Conservation (phyloP, 2,329 filamentous ascomycete genomes). For the Fusarium lyarnte region DNA sequence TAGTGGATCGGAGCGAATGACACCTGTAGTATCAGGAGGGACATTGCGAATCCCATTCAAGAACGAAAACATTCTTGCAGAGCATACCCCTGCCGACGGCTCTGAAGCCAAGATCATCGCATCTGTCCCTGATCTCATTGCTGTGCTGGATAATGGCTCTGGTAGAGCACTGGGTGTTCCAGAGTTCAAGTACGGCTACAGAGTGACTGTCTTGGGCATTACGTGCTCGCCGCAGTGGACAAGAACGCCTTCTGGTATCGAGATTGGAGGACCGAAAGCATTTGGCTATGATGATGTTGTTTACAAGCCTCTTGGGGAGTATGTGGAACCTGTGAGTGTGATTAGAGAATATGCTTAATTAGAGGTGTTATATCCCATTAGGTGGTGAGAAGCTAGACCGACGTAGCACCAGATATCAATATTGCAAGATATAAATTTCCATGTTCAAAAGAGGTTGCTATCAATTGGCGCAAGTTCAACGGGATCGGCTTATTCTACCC, state of each 20-base stretch:
- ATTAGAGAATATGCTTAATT: not conserved
- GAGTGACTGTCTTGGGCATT: constrained; percentile 11
- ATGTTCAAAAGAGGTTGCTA: too few relatives aligned
- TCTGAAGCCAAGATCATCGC: not conserved
- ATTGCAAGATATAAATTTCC: too few relatives aligned
- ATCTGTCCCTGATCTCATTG: constrained; percentile 16
- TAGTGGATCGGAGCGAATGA: not conserved
- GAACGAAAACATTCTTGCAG: not conserved
- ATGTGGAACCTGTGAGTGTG: not conserved
- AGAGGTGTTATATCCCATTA: too few relatives aligned
- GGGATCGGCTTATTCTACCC: too few relatives aligned
- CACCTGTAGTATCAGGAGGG: not conserved
- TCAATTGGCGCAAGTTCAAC: too few relatives aligned
- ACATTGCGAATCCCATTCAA: not conserved
- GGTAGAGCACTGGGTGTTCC: constrained; percentile 21
- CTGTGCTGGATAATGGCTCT: constrained; percentile 3
- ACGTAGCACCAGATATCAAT: too few relatives aligned
- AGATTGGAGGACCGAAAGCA: not conserved
- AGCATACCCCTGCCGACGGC: not conserved
- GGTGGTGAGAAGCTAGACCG: too few relatives aligned
- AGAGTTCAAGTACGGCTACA: constrained; percentile 20
- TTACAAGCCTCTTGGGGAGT: not conserved
- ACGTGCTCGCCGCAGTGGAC: constrained; percentile 21
- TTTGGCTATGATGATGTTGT: not conserved
- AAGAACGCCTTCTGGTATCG: not conserved